Evolutionary conservation across 139 green algal genomes (phyloP), one percentile per base, ranked within the genome.

Genomic region (Nannochloris sp.): DNA sequence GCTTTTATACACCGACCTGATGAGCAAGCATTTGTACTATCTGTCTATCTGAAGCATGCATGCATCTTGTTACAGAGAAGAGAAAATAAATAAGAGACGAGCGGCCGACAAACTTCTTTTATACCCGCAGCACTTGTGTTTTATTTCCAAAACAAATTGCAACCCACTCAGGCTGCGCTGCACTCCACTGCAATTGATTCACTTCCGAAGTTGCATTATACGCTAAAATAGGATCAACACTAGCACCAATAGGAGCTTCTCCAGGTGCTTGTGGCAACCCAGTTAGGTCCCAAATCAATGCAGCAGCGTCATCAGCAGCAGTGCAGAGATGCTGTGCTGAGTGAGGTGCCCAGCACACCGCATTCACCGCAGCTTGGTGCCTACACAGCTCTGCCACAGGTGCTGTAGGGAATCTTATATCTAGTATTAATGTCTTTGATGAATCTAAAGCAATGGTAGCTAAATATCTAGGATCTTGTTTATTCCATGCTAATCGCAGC

Each of bases 401-500:
- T 25, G 93, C 46, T 0, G 88, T 95, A 32, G 93, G 92, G 58
- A 90, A 87, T 54, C 93, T 79, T 36, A 97, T 92, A 77, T 97
- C 92, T 35, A 98, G 81, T 1, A 97, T 78, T 9, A 91, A 69
- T 29, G 87, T 68, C 57, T 88, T 89, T n/a, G 69, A 29, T 24
- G 36, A 48, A 4, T 73, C 24, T 70, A 81, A 75, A 19, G 73
- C 32, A 23, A 85, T 72, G 2, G 88, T 92, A 12, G 94, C 94
- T 72, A 99, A 91, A 82, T 96, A 97, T 24, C 92, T 80, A 7
- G 91, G 90, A 79, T 98, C 93, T 33, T 95, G 86, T 67, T 95
- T 92, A 81, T 98, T 99, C 95, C 95, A 99, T 8, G 78, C 83
- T 47, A 99, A 74, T 6, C 91, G 81, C 62, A 98, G 77, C 47